These are phyloP conservation scores for Pseudogymnoascus sp. DNA, from an alignment of 2,329 filamentous ascomycete genomes.

Conservation along the genomic window DNA sequence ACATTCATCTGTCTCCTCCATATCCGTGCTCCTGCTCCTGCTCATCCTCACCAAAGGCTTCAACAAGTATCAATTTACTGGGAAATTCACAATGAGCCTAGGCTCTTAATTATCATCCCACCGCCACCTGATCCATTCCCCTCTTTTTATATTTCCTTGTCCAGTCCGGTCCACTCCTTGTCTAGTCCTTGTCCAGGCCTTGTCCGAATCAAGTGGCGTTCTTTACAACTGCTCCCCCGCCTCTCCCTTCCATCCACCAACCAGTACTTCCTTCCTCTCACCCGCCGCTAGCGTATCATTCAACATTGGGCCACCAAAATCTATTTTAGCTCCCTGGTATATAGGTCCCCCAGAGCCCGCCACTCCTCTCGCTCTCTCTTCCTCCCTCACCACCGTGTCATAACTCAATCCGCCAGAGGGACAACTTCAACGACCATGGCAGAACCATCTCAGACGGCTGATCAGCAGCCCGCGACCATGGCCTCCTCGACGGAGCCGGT, in stretches of 20 bases:
- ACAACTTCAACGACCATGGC: neutral
- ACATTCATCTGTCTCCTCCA: neutral
- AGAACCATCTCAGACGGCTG: conserved; percentile 12
- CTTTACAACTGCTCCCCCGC: neutral
- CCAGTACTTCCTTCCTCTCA: conserved; percentile 1
- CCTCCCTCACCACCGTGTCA: neutral
- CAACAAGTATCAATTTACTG: neutral
- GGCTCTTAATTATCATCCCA: neutral
- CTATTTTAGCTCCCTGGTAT: conserved; percentile 7
- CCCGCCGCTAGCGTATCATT: conserved; percentile 5
- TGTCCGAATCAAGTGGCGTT: neutral
- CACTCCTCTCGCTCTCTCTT: neutral
- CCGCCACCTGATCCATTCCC: neutral
- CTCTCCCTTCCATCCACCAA: neutral
- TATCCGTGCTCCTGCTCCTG: neutral
- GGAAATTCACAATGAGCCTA: neutral
- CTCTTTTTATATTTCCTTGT: neutral
- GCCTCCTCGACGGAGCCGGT: conserved; percentile 20
- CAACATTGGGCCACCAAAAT: conserved; percentile 2
- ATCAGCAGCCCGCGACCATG: conserved; percentile 21
- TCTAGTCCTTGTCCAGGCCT: neutral
- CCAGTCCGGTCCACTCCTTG: neutral
- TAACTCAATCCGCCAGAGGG: neutral
- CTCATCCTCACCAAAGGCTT: neutral
- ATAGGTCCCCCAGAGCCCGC: neutral